Base-by-base conservation (phyloP, 1,284 basidiomycete species). In the Gastroboletus turbinatus region DNA sequence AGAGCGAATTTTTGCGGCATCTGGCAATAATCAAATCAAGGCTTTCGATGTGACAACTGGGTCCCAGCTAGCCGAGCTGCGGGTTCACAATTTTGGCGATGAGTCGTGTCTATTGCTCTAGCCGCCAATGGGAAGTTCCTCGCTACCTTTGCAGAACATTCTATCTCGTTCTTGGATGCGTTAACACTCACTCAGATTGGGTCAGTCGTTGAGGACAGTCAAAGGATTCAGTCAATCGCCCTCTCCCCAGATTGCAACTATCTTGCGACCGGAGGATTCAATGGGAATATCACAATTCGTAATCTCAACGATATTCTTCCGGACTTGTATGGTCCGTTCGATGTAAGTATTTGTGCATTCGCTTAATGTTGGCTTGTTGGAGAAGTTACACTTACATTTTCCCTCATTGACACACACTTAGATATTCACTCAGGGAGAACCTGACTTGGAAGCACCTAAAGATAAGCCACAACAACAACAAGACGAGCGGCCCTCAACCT, bases 91-190 rank as follows among this genome's bases (percentile, higher is more conserved):
- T 19, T 25, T 25, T 25, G 16, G 29, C n/a, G n/a, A n/a, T n/a
- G n/a, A n/a, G 38, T 39, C 19, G 39, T 4, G 16, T 30, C 19
- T 16, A 42, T 53, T 9, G 29, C 52, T 43, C 27, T 55, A 2
- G 23, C 38, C 1, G 19, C 23, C 5, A 54, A 39, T 21, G 52
- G 33, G 7, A 44, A 55, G 5, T 55, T 54, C 16, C 27, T 55
- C 5, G 7, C 52, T 14, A 36, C 27, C 2, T 30, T 39, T 5
- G 14, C 30, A 30, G 7, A 0, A 0, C 0, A 0, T 0, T 5
- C 16, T 5, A 16, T 38, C 21, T 23, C 33, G 2, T 44, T 54
- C 27, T 36, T 23, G 32, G 52, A 54, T 8, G 4, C 50, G 1
- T 53, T 36, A 2, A 53, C 52, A 2, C n/a, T 53, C 9, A 7